Evolutionary conservation across 2,329 filamentous ascomycete species (phyloP).

Genomic region (Ophiosphaerella herpotricha): DNA sequence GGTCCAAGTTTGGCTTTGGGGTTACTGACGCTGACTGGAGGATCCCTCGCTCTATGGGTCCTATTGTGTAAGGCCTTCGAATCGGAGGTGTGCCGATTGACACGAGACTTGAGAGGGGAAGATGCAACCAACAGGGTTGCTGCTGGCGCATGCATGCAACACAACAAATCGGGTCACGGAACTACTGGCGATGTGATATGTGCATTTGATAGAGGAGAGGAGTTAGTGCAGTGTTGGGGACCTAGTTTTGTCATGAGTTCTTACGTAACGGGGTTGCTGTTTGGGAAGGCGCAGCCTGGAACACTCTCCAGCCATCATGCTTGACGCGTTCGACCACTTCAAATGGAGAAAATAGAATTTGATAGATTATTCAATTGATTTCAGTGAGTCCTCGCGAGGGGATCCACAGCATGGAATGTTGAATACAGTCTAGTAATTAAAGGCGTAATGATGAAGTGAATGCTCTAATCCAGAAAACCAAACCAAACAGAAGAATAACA

Average conservation of each 20-base stretch:
- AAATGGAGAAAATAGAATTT: neutral
- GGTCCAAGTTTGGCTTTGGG: neutral
- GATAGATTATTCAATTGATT: neutral
- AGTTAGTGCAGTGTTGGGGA: too few species aligned
- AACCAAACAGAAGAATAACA: neutral
- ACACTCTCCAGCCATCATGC: neutral
- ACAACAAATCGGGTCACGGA: too few species aligned
- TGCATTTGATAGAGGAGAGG: too few species aligned
- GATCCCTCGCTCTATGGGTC: too few species aligned
- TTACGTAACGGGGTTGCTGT: neutral
- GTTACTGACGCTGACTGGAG: neutral
- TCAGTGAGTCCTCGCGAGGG: constrained; percentile 14
- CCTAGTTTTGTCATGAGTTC: too few species aligned
- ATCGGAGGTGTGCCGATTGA: neutral
- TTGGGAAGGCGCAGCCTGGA: neutral
- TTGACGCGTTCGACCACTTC: neutral
- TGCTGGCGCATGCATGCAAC: too few species aligned
- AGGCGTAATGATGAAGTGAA: constrained; percentile 12
- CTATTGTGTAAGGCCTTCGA: too few species aligned
- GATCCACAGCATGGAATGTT: constrained; percentile 5
- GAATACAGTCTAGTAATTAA: constrained; percentile 25
- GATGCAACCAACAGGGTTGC: neutral
- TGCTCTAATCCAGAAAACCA: constrained; percentile 6
- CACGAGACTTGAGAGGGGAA: neutral
- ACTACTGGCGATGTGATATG: too few species aligned